These are phyloP conservation scores for Chaetothyriales sp. DNA, from an alignment of 2,329 filamentous ascomycete species.

Conservation along the genomic window DNA sequence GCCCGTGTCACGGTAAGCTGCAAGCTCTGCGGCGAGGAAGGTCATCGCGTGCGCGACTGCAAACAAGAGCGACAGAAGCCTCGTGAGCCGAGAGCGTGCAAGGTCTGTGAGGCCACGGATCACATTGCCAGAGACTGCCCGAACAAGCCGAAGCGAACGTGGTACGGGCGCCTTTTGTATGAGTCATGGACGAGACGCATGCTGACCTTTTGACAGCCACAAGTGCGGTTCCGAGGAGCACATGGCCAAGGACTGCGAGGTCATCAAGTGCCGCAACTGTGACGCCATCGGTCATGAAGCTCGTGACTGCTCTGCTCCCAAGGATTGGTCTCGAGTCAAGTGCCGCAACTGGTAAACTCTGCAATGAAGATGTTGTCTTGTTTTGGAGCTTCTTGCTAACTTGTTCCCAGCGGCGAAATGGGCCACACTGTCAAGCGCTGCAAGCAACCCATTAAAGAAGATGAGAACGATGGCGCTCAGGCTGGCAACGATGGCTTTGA, in stretches of 20 bases:
- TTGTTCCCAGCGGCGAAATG: slow-evolving; percentile 5
- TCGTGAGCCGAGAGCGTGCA: slow-evolving; percentile 12
- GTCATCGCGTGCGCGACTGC: slow-evolving; percentile 39
- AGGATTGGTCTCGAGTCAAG: slow-evolving; percentile 10
- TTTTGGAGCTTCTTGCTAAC: neutral
- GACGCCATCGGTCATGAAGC: slow-evolving; percentile 14
- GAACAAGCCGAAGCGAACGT: slow-evolving; percentile 26
- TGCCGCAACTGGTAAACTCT: slow-evolving; percentile 10
- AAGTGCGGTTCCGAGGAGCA: slow-evolving; percentile 38
- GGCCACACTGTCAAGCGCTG: slow-evolving; percentile 10
- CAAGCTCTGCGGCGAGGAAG: slow-evolving; percentile 31
- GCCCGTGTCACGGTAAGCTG: slow-evolving; percentile 36
- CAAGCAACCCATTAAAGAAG: slow-evolving; percentile 1
- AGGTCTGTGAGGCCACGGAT: slow-evolving; percentile 15
- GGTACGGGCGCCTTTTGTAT: neutral
- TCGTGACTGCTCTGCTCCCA: slow-evolving; percentile 5
- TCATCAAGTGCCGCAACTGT: slow-evolving; percentile 33
- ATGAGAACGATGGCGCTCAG: slow-evolving; percentile 2
- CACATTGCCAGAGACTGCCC: slow-evolving; percentile 17
- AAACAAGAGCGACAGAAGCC: slow-evolving; percentile 20
- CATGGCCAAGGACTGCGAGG: slow-evolving; percentile 33
- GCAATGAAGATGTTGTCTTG: neutral
- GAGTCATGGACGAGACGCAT: neutral
- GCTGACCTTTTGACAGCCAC: slow-evolving; percentile 24
- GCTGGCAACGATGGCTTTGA: slow-evolving; percentile 2